Conservation (phyloP, 306 rosid genomes). For the Quercus suber region DNA sequence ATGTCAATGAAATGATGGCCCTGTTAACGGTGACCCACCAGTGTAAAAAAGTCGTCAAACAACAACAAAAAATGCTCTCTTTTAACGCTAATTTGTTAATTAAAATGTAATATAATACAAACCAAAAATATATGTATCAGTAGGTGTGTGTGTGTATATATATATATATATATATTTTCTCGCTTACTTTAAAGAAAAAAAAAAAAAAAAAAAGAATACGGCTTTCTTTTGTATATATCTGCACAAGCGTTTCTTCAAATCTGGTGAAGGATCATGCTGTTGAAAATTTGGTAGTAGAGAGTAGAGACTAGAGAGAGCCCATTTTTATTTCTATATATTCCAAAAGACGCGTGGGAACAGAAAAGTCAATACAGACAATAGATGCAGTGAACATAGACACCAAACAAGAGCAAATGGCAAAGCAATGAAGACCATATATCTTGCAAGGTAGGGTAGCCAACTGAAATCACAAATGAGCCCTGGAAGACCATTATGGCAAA, state of each 20-base stretch:
- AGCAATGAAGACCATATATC: not conserved
- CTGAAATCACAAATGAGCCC: not conserved
- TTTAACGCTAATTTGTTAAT: not conserved
- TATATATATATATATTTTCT: not conserved
- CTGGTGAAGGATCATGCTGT: not conserved
- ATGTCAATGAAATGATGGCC: not conserved
- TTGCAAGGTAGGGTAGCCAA: not conserved
- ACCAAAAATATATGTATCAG: too few species aligned
- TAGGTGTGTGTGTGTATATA: fast-evolving
- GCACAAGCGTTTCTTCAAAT: not conserved
- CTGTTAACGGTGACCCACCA: not conserved
- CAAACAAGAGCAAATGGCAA: not conserved
- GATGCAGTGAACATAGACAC: not conserved
- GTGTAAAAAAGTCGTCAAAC: not conserved
- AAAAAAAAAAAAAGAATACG: not conserved
- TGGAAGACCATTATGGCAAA: not conserved
- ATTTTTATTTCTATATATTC: not conserved
- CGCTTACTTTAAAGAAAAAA: not conserved
- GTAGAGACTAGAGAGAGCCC: not conserved
- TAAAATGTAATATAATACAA: too few species aligned
- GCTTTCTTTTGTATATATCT: not conserved
- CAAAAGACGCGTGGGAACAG: not conserved
- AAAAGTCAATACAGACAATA: not conserved
- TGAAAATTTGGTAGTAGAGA: not conserved
- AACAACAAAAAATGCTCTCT: not conserved